These are phyloP conservation scores for Sclerotinia trifoliorum DNA, from an alignment of 2,329 filamentous ascomycete species.

Conservation along the genomic window DNA sequence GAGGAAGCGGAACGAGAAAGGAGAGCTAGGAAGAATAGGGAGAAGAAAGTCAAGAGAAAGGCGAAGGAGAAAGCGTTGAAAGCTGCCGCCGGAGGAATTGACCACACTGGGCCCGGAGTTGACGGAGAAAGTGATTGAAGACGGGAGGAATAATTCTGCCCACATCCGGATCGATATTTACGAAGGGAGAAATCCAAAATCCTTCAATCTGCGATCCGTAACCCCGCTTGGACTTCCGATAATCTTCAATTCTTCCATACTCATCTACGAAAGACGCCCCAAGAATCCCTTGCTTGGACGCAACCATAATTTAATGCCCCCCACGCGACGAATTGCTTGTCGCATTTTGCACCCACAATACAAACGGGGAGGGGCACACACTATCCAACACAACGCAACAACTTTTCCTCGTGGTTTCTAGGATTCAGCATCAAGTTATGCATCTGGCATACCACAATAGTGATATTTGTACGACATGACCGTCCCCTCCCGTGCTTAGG, in stretches of 20 bases:
- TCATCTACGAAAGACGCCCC: constrained; percentile 14
- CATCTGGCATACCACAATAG: constrained; percentile 18
- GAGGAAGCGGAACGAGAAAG: constrained; percentile 59
- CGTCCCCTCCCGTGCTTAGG: constrained; percentile 19
- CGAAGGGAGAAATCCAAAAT: constrained; percentile 13
- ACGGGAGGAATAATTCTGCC: not conserved
- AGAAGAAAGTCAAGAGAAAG: constrained; percentile 59
- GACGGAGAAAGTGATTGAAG: constrained; percentile 19
- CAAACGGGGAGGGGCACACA: constrained; percentile 13
- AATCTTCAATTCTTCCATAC: not conserved
- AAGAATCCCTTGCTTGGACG: constrained; percentile 8
- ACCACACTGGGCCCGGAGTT: constrained; percentile 6
- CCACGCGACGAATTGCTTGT: not conserved
- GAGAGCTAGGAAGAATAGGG: constrained; percentile 59
- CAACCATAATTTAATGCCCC: constrained; percentile 17
- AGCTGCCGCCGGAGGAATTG: constrained; percentile 29
- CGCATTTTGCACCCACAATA: constrained; percentile 13
- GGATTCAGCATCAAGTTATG: constrained; percentile 14
- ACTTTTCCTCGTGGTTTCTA: constrained; percentile 21
- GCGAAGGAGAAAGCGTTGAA: constrained; percentile 59
- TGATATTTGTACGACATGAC: constrained; percentile 17
- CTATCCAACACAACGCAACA: constrained; percentile 18
- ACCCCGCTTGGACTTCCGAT: constrained; percentile 8
- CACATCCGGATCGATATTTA: constrained; percentile 18
- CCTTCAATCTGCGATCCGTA: constrained; percentile 16